phyloP scores from a whole-genome alignment of 2,329 filamentous ascomycete genomes.

The Pyrenochaeta sp. region DNA sequence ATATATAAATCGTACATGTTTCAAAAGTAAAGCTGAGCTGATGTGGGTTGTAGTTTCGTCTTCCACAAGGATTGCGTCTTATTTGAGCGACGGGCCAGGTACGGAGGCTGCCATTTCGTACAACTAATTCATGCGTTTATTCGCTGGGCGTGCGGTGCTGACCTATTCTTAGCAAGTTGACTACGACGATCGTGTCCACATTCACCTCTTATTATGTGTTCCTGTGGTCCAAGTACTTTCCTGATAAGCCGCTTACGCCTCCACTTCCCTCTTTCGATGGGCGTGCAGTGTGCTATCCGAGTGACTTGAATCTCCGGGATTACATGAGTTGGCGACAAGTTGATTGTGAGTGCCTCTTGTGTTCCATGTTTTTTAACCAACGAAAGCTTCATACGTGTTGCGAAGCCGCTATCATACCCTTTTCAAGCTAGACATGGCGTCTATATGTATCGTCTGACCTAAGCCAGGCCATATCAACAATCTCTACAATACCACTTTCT shows the following conservation, averaged over 20 bases:
- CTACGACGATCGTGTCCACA: conserved; percentile 88
- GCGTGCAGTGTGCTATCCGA: conserved; percentile 88
- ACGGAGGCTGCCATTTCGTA: conserved; percentile 26
- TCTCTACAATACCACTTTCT: conserved; percentile 97
- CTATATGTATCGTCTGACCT: not conserved
- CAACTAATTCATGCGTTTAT: conserved; percentile 4
- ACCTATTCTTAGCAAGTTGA: conserved; percentile 73
- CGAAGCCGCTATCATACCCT: not conserved
- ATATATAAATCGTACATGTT: conserved; percentile 16
- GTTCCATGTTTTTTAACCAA: not conserved
- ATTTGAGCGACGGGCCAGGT: conserved; percentile 87
- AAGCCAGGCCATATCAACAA: conserved; percentile 91
- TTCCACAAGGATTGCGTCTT: conserved; percentile 83
- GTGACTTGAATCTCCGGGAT: conserved; percentile 81
- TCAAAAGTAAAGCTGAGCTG: conserved; percentile 30
- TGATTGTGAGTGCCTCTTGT: conserved; percentile 72
- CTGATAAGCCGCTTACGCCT: conserved; percentile 71
- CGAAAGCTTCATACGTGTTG: not conserved
- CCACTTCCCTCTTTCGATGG: conserved; percentile 93
- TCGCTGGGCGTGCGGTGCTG: conserved; percentile 14
- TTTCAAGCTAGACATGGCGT: not conserved
- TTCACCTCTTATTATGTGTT: conserved; percentile 93
- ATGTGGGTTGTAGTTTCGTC: conserved; percentile 73
- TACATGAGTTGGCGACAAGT: conserved; percentile 98
- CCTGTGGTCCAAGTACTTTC: conserved; percentile 80